Conservation (phyloP, 140 eudicot genomes). For the Oenanthe javanica region DNA sequence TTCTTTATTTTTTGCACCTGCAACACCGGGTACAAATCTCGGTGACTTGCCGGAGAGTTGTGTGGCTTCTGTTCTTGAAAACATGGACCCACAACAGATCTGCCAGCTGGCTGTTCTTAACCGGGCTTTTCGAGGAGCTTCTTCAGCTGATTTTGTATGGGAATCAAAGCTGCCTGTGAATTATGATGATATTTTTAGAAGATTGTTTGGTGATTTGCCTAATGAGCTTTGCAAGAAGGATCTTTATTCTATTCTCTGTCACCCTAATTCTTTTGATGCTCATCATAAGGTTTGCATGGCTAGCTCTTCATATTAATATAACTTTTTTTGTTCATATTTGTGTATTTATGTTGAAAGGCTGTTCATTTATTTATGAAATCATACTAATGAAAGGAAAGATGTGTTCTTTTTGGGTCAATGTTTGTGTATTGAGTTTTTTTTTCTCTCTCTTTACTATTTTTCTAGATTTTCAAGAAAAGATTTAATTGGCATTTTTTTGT, state of each 20-base stretch:
- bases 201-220: conserved; percentile 35
- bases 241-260: conserved; percentile 51
- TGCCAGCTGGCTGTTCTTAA: conserved; percentile 56
- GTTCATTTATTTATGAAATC: not conserved
- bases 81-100: conserved; percentile 63
- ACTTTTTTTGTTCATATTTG: too few relatives aligned
- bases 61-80: conserved; percentile 49
- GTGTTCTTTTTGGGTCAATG: not conserved
- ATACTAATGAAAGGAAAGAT: not conserved
- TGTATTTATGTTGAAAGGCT: too few relatives aligned
- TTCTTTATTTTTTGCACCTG: conserved; percentile 19
- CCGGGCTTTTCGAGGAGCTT: conserved; percentile 65
- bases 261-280: conserved; percentile 53
- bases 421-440: not conserved
- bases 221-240: conserved; percentile 54
- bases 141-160: conserved; percentile 93
- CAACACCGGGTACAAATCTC: conserved; percentile 30
- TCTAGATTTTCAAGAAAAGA: too few relatives aligned
- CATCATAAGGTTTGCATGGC: conserved; percentile 53
- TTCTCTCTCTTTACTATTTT: too few relatives aligned
- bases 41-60: conserved; percentile 91
- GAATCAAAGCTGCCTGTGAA: conserved; percentile 69
- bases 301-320: too few relatives aligned
- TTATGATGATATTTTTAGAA: conserved; percentile 34
- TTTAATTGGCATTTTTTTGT: too few relatives aligned